phyloP scores from a whole-genome alignment of 202 grass and related monocot genomes.

The Bolboschoenoplectus hybrid region DNA sequence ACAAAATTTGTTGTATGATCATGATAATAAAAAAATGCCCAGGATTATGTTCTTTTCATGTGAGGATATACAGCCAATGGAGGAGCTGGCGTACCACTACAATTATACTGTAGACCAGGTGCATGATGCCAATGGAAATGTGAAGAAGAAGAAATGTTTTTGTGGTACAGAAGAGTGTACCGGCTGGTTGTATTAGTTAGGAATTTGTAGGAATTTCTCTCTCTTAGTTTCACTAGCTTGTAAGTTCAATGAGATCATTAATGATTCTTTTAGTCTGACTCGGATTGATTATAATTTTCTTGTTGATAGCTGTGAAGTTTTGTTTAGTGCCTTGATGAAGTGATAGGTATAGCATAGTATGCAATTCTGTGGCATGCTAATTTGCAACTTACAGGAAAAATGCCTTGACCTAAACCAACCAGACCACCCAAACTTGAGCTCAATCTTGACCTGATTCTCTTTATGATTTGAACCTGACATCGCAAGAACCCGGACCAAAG shows the following conservation, averaged over 20 bases:
- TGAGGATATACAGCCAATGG: conserved; percentile 65
- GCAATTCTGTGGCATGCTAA: background rate
- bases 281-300: background rate
- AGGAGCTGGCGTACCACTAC: conserved; percentile 83
- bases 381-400: background rate
- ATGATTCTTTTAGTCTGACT: background rate
- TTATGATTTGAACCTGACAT: background rate
- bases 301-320: background rate
- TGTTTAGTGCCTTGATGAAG: conserved; percentile 20
- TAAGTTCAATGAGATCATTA: background rate
- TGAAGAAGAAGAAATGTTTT: conserved; percentile 87
- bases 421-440: background rate
- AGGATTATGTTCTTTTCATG: conserved; percentile 87
- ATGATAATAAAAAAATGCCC: conserved; percentile 74
- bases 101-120: conserved; percentile 89
- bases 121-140: conserved; percentile 78
- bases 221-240: background rate
- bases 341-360: background rate
- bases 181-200: conserved; percentile 83
- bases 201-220: conserved; percentile 34
- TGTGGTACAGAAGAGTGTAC: conserved; percentile 78
- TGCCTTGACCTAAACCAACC: background rate
- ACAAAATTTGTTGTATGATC: conserved; percentile 88
- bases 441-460: background rate
- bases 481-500: too few relatives aligned